These are phyloP conservation scores for Cercospora janseana DNA, from an alignment of 2,329 filamentous ascomycete genomes.

Conservation along the genomic window DNA sequence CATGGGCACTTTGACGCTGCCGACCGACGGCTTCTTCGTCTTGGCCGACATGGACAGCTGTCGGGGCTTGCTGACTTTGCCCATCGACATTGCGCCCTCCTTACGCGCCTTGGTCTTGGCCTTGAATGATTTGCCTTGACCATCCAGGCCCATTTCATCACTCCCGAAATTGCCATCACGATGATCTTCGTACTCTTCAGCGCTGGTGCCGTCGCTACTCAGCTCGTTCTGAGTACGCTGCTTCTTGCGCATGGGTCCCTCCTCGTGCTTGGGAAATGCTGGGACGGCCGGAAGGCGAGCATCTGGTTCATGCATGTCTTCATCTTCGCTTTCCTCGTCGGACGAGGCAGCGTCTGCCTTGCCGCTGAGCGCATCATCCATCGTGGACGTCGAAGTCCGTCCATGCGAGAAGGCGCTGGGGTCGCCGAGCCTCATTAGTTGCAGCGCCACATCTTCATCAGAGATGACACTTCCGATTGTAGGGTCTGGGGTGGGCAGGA, in stretches of 20 bases:
- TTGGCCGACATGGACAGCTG: conserved; percentile 50
- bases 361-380: conserved; percentile 91
- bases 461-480: conserved; percentile 96
- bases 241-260: conserved; percentile 38
- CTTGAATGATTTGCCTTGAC: conserved; percentile 40
- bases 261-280: conserved; percentile 30
- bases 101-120: conserved; percentile 44
- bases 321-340: conserved; percentile 69
- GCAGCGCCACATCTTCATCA: conserved; percentile 95
- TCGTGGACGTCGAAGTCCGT: conserved; percentile 85
- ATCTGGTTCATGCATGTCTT: conserved; percentile 70
- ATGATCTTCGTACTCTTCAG: conserved; percentile 57
- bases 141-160: conserved; percentile 53
- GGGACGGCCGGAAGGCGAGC: conserved; percentile 30
- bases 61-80: conserved; percentile 44
- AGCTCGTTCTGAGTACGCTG: conserved; percentile 46
- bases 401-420: conserved; percentile 91
- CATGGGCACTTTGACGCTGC: conserved; percentile 46
- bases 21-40: conserved; percentile 45
- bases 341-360: conserved; percentile 82
- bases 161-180: conserved; percentile 54
- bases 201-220: conserved; percentile 61
- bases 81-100: conserved; percentile 10
- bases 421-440: conserved; percentile 92
- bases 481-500: conserved; percentile 92